Percentiles rank a stretch among this genome's conserved stretches.
Evolutionary conservation across 306 rosid genomes (phyloP).

Genomic region (Ceratonia siliqua): DNA sequence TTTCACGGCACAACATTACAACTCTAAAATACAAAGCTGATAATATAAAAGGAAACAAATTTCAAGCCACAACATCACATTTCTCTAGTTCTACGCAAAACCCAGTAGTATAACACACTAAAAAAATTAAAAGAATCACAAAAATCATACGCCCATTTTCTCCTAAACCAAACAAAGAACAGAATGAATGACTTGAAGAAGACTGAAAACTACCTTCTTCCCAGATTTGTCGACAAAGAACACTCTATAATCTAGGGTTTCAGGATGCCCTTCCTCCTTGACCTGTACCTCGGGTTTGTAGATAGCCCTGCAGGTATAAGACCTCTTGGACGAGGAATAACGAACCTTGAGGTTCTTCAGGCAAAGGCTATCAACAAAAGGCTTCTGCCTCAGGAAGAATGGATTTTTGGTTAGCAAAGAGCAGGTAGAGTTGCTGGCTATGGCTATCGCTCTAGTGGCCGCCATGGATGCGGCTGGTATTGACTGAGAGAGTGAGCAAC

Average conservation of each 20-base stretch:
- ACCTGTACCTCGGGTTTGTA: conserved; percentile 60
- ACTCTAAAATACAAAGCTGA: no score
- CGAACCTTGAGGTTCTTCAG: conserved; percentile 40
- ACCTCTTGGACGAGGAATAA: conserved; percentile 34
- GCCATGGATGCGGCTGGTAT: conserved; percentile 45
- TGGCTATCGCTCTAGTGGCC: conserved; percentile 58
- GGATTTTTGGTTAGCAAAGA: conserved; percentile 47
- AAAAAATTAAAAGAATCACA: neutral
- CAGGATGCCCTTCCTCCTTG: conserved; percentile 67
- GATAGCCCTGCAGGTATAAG: conserved; percentile 60
- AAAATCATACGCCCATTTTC: neutral
- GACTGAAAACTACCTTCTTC: conserved; percentile 48
- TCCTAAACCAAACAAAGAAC: neutral
- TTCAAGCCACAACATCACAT: conserved; percentile 28
- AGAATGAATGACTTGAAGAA: neutral
- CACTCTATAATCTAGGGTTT: conserved; percentile 68
- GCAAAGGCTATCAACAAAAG: conserved; percentile 28
- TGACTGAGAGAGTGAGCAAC: neutral
- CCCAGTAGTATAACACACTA: neutral
- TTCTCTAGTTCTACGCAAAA: neutral
- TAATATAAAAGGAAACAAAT: conserved; percentile 14
- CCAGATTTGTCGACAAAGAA: conserved; percentile 60
- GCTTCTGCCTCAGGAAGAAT: conserved; percentile 34
- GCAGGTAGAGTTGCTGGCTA: conserved; percentile 44
- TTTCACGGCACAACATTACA: no score